Base-by-base conservation (phyloP, 768 basidiomycete genomes). In the Lentinula detonsa region DNA sequence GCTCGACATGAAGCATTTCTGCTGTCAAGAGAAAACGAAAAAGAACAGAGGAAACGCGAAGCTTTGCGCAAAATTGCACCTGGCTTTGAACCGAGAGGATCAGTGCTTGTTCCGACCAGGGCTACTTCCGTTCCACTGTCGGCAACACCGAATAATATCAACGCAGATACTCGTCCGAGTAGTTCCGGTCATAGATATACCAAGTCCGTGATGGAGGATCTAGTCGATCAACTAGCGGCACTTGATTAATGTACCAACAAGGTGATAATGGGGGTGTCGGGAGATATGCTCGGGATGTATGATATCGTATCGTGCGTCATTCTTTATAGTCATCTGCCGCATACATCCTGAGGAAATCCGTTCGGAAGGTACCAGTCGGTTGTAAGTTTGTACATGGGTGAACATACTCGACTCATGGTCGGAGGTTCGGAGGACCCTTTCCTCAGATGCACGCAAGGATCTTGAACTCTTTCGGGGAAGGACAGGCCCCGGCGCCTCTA, bases 31-130 rank as follows among this genome's bases (percentile, higher is more conserved):
- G 85, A 88, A 46, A 87, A 90, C n/a, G 91, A 91, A 63, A 91
- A 89, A 64, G 86, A 90, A 66, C 74, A 75, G 59, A 72, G 79
- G 54, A 81, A 81, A 66, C 79, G 83, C 35, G 91, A 91, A 28
- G 88, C 87, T 6, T 75, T 95, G 62, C 79, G 85, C 13, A 77
- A 80, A 58, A 86, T 96, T 49, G 93, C 93, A 0, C 93, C 94
- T 0, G 93, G 94, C 1, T 94, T 91, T 65, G 87, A 90, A 57
- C 89, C 90, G 0, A 72, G 79, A 45, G 82, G 78, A 0, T 75
- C 81, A 40, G 76, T 85, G 28, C 78, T 91, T 34, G 78, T 86
- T 0, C 87, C 87, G 16, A 82, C 77, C 1, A 77, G 75, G 33
- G 58, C 65, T 59, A 49, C 56, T 28, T 31, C 57, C 15, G 57